A percentile compares a stretch with the other conserved stretches of the same genome.
phyloP scores from a whole-genome alignment of 1,284 basidiomycete species.

The Papiliotrema terrestris region DNA sequence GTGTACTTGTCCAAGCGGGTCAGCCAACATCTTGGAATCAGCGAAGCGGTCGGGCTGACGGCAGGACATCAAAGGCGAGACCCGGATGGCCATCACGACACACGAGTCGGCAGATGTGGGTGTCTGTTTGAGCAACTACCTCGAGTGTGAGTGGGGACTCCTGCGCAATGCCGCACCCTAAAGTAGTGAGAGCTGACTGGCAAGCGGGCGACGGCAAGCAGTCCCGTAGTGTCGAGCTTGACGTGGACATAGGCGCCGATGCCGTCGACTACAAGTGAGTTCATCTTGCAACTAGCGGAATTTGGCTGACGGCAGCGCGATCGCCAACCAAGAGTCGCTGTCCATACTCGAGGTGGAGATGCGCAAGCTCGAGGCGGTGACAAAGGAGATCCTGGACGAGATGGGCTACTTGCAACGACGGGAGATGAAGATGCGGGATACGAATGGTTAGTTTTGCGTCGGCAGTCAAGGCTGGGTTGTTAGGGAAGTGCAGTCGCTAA shows the following conservation, averaged over 20 bases:
- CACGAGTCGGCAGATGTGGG: constrained; percentile 92
- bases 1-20: constrained; percentile 83
- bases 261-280: constrained; percentile 96
- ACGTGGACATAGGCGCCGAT: constrained; percentile 96
- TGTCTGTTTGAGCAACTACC: constrained; percentile 83
- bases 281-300: background rate
- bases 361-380: constrained; percentile 91
- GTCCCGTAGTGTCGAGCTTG: constrained; percentile 76
- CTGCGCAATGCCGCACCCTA: too few species aligned
- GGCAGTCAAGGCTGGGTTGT: too few species aligned
- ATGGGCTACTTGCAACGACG: constrained; percentile 85
- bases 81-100: constrained; percentile 87
- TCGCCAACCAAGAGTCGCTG: constrained; percentile 95
- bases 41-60: background rate
- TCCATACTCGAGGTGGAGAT: constrained; percentile 96
- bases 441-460: constrained; percentile 68
- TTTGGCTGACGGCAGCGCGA: constrained; percentile 61
- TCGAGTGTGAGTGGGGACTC: constrained; percentile 60
- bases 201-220: constrained; percentile 49
- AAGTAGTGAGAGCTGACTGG: constrained; percentile 12
- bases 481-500: background rate
- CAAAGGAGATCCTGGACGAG: constrained; percentile 92
- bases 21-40: constrained; percentile 7
- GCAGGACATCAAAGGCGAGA: constrained; percentile 79
- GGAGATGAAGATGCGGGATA: constrained; percentile 84